Conservation (phyloP, 2,329 filamentous ascomycete genomes). For the Claviceps capensis region DNA sequence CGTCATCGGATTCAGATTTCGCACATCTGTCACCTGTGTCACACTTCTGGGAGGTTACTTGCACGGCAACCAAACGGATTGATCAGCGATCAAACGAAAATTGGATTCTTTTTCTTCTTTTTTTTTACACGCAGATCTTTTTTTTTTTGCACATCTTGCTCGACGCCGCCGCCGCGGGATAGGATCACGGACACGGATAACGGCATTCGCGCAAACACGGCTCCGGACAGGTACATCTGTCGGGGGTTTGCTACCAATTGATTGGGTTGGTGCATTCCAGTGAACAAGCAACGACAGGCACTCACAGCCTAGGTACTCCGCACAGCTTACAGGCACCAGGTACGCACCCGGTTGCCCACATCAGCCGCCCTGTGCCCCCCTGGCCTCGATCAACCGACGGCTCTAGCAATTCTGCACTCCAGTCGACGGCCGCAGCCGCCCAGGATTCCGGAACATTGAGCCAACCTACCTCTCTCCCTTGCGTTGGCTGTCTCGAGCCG, state of each 20-base stretch:
- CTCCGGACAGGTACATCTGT: neutral
- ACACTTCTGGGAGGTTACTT: conserved; percentile 2
- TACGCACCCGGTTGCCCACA: conserved; percentile 1
- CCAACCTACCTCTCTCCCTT: conserved; percentile 8
- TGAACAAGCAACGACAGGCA: neutral
- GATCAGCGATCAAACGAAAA: neutral
- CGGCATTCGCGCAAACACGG: no score
- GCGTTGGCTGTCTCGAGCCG: conserved; percentile 4
- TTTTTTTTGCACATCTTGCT: neutral
- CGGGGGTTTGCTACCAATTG: neutral
- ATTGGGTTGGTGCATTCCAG: conserved; percentile 1
- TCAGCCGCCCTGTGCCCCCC: neutral
- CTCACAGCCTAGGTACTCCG: neutral
- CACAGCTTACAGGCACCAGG: neutral
- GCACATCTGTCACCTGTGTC: no score
- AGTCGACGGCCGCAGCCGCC: conserved; percentile 1
- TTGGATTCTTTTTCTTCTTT: neutral
- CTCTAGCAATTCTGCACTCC: conserved; percentile 5
- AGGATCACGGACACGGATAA: no score
- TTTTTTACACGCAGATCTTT: neutral
- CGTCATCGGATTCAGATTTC: neutral
- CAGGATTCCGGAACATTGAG: neutral
- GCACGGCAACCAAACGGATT: neutral
- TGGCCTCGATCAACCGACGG: neutral
- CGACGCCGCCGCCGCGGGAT: neutral